Evolutionary conservation across 768 basidiomycete genomes (phyloP).

Genomic region (Daedaleopsis nitida): DNA sequence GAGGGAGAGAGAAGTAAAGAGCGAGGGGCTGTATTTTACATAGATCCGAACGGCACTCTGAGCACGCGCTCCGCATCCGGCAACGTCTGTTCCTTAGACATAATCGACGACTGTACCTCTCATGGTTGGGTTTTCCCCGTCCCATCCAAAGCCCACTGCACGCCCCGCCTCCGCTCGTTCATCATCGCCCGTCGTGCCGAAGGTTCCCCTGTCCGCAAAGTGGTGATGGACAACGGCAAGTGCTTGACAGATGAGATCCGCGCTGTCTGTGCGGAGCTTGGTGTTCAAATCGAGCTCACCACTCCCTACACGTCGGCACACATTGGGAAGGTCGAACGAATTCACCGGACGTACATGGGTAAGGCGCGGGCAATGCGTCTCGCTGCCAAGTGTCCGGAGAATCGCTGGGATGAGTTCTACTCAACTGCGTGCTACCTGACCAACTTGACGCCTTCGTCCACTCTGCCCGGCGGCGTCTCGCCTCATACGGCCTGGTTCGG

Average conservation of each 20-base stretch:
- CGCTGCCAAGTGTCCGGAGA: not conserved
- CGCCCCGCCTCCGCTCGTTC: constrained; percentile 33
- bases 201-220: constrained; percentile 23
- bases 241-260: constrained; percentile 7
- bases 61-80: constrained; percentile 3
- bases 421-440: constrained; percentile 13
- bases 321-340: constrained; percentile 39
- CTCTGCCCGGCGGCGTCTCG: constrained; percentile 2
- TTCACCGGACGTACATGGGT: constrained; percentile 37
- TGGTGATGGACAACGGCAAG: constrained; percentile 30
- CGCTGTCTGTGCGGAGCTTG: constrained; percentile 1
- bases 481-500: constrained; percentile 19
- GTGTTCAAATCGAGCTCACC: constrained; percentile 23
- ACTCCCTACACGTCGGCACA: constrained; percentile 39
- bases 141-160: constrained; percentile 29
- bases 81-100: constrained; percentile 30
- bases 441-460: constrained; percentile 2
- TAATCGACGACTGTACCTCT: constrained; percentile 37
- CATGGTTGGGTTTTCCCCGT: constrained; percentile 38
- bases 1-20: constrained; percentile 20
- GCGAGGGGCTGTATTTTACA: constrained; percentile 33
- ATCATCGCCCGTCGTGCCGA: constrained; percentile 24
- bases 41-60: constrained; percentile 31
- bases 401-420: constrained; percentile 16
- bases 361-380: constrained; percentile 8